Conservation (phyloP, 1,284 basidiomycete genomes). For the Dichomitus squalens region DNA sequence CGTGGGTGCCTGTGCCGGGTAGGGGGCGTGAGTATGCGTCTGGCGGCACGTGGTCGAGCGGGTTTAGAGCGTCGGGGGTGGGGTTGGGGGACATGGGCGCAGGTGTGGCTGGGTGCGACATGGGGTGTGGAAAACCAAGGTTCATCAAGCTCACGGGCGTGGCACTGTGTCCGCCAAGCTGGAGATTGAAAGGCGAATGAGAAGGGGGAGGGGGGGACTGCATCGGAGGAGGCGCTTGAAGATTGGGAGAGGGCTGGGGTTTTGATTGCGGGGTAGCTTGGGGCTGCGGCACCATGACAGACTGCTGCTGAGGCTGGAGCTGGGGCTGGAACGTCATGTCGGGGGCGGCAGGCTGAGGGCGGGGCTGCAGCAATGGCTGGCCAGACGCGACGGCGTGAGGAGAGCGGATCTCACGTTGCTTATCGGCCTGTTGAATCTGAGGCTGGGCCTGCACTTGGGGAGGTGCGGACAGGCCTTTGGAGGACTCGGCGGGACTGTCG, state of each 20-base stretch:
- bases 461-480: conserved; percentile 10
- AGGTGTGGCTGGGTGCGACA: conserved; percentile 33
- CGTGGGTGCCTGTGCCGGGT: conserved; percentile 5
- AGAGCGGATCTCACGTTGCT: conserved; percentile 17
- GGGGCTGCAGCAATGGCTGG: conserved; percentile 23
- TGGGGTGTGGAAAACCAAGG: conserved; percentile 32
- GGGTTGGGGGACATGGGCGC: conserved; percentile 27
- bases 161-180: conserved; percentile 24
- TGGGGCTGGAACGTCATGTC: conserved; percentile 5
- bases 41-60: conserved; percentile 23
- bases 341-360: conserved; percentile 11
- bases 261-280: conserved; percentile 24
- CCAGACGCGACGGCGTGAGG: conserved; percentile 12
- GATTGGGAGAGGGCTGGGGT: conserved; percentile 19
- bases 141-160: conserved; percentile 30
- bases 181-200: conserved; percentile 14
- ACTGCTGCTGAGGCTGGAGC: conserved; percentile 17
- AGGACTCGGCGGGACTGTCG: conserved; percentile 27
- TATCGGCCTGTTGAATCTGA: conserved; percentile 20
- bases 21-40: conserved; percentile 10
- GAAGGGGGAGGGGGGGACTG: conserved; percentile 22
- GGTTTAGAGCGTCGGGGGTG: conserved; percentile 22
- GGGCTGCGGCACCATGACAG: conserved; percentile 11
- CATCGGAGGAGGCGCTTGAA: conserved; percentile 19
- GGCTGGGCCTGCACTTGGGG: conserved; percentile 2